Conservation (phyloP, 768 basidiomycete species). For the Pholiota microspora region DNA sequence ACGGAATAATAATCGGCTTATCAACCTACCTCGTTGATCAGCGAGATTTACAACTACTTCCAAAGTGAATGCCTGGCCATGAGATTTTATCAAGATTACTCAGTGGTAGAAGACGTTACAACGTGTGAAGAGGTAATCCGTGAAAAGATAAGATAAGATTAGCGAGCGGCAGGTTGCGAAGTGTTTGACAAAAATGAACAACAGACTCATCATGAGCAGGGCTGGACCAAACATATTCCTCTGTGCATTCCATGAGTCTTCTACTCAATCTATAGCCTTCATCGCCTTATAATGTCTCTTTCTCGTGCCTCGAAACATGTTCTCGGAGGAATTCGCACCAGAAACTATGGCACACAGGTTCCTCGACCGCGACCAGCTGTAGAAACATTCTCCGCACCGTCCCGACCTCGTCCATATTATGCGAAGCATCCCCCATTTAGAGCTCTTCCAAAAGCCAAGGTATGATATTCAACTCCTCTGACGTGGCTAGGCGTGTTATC, state of each 20-base stretch:
- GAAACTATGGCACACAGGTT: slow-evolving; percentile 22
- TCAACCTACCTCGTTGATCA: too few relatives aligned
- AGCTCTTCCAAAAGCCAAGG: slow-evolving; percentile 37
- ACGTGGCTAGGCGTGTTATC: not conserved
- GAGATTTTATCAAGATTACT: too few relatives aligned
- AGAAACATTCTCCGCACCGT: slow-evolving; percentile 28
- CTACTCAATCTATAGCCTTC: not conserved
- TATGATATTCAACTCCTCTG: slow-evolving; percentile 9
- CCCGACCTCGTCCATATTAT: slow-evolving; percentile 37
- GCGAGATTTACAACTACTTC: too few relatives aligned
- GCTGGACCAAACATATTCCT: not conserved
- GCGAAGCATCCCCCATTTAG: slow-evolving; percentile 30
- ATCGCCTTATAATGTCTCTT: slow-evolving; percentile 2
- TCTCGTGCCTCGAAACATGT: slow-evolving; percentile 2
- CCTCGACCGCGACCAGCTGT: slow-evolving; percentile 20
- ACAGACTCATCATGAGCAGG: not conserved
- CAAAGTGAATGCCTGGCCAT: too few relatives aligned
- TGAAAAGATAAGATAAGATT: too few relatives aligned
- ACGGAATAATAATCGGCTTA: too few relatives aligned
- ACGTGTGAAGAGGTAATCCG: too few relatives aligned
- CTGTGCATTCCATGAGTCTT: not conserved
- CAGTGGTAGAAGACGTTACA: too few relatives aligned
- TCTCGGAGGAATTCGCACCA: not conserved
- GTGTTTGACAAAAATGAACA: not conserved
- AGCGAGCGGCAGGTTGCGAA: not conserved